Evolutionary conservation across 2,329 filamentous ascomycete species (phyloP).

Genomic region (Xylaria sp.): DNA sequence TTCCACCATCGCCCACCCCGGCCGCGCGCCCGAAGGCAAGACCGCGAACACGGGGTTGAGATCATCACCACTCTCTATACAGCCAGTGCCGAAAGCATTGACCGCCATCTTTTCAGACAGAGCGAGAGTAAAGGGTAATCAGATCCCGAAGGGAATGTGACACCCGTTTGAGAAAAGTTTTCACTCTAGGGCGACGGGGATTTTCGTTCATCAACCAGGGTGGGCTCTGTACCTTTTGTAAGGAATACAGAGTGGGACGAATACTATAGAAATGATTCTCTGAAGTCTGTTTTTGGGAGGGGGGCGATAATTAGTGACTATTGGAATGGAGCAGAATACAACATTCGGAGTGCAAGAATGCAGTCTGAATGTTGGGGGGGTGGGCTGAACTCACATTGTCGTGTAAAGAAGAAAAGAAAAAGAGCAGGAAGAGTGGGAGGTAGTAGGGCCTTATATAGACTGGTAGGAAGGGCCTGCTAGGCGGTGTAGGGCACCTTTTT

Average conservation of each 20-base stretch:
- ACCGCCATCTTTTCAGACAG: conserved; percentile 72
- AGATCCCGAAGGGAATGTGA: conserved; percentile 53
- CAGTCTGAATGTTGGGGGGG: conserved; percentile 51
- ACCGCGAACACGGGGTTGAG: conserved; percentile 78
- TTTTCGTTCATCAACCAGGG: conserved; percentile 93
- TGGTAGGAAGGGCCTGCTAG: neutral
- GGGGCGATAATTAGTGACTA: conserved; percentile 37
- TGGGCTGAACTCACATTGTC: conserved; percentile 67
- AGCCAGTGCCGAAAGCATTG: conserved; percentile 53
- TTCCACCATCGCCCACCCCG: conserved; percentile 86
- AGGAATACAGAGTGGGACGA: conserved; percentile 92
- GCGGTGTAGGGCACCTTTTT: conserved; percentile 39
- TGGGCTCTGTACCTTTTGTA: conserved; percentile 93
- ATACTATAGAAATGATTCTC: conserved; percentile 99
- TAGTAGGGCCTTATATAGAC: conserved; percentile 55
- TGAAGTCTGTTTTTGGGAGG: conserved; percentile 48
- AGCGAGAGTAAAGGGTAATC: conserved; percentile 62
- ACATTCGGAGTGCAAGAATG: conserved; percentile 3
- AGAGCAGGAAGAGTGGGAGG: conserved; percentile 49
- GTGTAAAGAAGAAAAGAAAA: conserved; percentile 65
- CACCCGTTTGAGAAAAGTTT: conserved; percentile 58
- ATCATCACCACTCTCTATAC: conserved; percentile 96
- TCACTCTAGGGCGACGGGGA: conserved; percentile 93
- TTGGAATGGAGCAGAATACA: neutral
- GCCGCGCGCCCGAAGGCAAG: conserved; percentile 80